Base-by-base conservation (phyloP, 1,139 yeast genomes). In the Trichomonascaceae sp. region DNA sequence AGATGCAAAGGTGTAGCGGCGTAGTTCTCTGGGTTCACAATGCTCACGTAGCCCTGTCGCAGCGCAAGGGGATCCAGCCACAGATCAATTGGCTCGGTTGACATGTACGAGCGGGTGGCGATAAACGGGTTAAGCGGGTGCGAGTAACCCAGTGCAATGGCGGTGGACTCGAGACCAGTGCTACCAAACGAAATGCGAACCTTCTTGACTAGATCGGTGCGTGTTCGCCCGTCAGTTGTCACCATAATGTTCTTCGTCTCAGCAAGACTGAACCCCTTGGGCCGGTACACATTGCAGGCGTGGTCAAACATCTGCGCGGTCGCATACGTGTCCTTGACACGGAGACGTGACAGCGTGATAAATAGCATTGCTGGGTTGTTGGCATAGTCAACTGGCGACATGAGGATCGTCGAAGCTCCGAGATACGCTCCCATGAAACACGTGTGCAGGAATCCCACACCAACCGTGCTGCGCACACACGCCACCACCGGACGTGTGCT, bases 1-100 rank as follows among this genome's bases (percentile, higher is more conserved):
- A 92, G 61, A 42, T 77, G 78, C 35, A 89, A 60, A 0, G 85
- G 81, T 11, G 23, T 11, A 37, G 73, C 69, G 1, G 78, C 74
- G 33, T 69, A 71, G 36, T 71, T 76, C 1, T 69, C 68, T 16
- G 82, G 92, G 43, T 81, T 79, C 3, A 85, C 89, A 18, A 81
- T 69, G 13, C 84, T 75, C 1, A 89, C 69, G 38, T 77, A 74
- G 3, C 99, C 98, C 46, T 84, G 92, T 22, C 97, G 68, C 39
- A 92, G 63, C 0, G 94, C 92, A 37, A 79, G 66, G 1, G 95
- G 89, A 52, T 92, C 97, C 35, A 89, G 64, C 66, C 76, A 84
- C 27, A 89, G 56, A 43, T 84, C 93, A 25, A 84, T 78, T 0
- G 96, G 93, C 13, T 89, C 94, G 35, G 82, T 76, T 4, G 89